phyloP scores from a whole-genome alignment of 1,284 basidiomycete species.

The Leccinum griseonigrum region DNA sequence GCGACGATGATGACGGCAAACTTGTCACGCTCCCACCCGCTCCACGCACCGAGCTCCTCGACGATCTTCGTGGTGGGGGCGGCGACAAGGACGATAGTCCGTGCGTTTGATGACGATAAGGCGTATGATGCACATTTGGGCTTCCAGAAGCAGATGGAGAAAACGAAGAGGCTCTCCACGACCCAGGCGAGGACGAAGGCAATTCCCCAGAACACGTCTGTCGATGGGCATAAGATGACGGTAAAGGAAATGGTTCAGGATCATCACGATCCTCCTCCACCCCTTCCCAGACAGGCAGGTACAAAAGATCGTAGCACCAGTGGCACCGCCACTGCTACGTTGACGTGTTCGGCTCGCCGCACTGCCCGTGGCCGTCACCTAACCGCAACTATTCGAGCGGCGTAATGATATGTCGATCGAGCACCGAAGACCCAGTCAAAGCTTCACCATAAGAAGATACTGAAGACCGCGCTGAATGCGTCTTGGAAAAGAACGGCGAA shows the following conservation, averaged over 20 bases:
- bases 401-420: slow-evolving; percentile 48
- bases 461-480: slow-evolving; percentile 52
- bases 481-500: slow-evolving; percentile 46
- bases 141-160: slow-evolving; percentile 11
- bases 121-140: neutral
- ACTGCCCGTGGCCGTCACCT: slow-evolving; percentile 13
- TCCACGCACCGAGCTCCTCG: slow-evolving; percentile 11
- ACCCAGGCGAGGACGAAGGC: neutral
- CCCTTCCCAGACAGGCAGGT: neutral
- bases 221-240: slow-evolving; percentile 1
- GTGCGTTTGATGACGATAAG: slow-evolving; percentile 8
- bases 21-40: slow-evolving; percentile 2
- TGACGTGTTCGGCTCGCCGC: neutral
- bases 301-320: neutral
- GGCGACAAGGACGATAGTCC: slow-evolving; percentile 4
- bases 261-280: slow-evolving; percentile 6
- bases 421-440: slow-evolving; percentile 33
- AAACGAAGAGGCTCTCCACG: slow-evolving; percentile 11
- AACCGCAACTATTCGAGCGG: slow-evolving; percentile 47
- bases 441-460: slow-evolving; percentile 52
- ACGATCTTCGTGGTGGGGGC: slow-evolving; percentile 26
- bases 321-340: neutral
- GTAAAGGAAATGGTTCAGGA: slow-evolving; percentile 4
- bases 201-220: slow-evolving; percentile 9
- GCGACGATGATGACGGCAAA: slow-evolving; percentile 3